Percentiles rank a stretch among this genome's conserved stretches.
Evolutionary conservation across 192 early-diverging fungal genomes (phyloP).

Genomic region (Chytriomyces sp.): DNA sequence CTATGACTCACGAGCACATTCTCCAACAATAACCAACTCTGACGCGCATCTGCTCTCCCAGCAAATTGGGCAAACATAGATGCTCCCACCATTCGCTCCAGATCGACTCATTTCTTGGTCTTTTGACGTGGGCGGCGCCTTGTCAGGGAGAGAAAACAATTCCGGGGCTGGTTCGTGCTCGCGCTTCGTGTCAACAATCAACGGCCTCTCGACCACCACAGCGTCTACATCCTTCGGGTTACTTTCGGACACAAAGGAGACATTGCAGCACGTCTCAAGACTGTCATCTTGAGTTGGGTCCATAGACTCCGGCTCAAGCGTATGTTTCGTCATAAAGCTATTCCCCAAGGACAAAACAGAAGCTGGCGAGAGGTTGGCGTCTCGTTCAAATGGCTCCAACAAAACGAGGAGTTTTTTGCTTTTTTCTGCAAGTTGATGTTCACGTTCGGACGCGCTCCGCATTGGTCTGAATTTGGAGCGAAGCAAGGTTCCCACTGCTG

Average conservation of each 20-base stretch:
- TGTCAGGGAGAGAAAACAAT: neutral
- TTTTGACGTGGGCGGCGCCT: neutral
- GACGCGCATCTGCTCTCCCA: slow-evolving; percentile 3
- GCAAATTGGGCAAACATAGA: slow-evolving; percentile 25
- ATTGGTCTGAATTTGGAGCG: neutral
- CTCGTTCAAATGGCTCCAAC: neutral
- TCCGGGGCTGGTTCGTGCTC: neutral
- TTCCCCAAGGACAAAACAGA: no score
- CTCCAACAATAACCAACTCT: slow-evolving; percentile 30
- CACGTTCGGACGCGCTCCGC: neutral
- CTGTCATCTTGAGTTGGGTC: no score
- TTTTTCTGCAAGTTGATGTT: neutral
- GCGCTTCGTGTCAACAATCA: neutral
- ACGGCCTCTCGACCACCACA: no score
- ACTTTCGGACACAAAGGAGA: no score
- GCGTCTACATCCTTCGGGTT: no score
- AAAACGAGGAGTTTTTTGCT: neutral
- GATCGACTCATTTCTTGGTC: neutral
- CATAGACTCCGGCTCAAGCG: no score
- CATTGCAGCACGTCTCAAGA: no score
- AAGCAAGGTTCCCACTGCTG: no score
- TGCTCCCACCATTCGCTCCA: neutral
- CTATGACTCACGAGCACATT: slow-evolving; percentile 19
- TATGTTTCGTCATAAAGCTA: no score
- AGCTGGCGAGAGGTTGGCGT: neutral